Conservation (phyloP, 202 grass and related monocot genomes). For the Cymbopogon flexuosus region DNA sequence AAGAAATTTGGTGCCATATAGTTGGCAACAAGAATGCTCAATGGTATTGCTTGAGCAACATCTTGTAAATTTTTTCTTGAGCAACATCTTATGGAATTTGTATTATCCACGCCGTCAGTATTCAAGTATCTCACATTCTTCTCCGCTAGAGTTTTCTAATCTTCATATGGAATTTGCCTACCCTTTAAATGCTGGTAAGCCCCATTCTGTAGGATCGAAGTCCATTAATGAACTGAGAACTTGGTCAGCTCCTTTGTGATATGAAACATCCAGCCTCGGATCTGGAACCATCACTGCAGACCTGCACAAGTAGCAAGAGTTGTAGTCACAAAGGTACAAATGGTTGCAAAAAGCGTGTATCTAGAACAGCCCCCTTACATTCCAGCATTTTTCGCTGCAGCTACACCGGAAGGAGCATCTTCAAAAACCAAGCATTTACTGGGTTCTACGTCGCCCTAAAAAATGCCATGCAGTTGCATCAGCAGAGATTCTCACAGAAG, state of each 20-base stretch:
- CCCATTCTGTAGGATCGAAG: constrained; percentile 67
- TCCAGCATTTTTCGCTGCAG: constrained; percentile 82
- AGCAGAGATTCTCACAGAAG: constrained; percentile 3
- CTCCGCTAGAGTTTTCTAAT: neutral
- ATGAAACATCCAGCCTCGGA: constrained; percentile 63
- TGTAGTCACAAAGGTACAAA: neutral
- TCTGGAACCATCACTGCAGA: constrained; percentile 81
- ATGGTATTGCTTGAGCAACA: neutral
- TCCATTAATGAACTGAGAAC: constrained; percentile 69
- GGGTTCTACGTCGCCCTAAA: constrained; percentile 63
- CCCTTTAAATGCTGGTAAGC: constrained; percentile 64
- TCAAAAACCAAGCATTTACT: constrained; percentile 83
- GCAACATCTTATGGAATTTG: neutral
- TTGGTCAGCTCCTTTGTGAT: constrained; percentile 87
- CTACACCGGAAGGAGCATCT: constrained; percentile 85
- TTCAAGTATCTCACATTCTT: neutral
- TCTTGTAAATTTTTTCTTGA: too few species aligned
- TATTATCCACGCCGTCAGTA: neutral
- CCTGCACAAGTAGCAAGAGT: constrained; percentile 42
- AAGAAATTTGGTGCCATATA: neutral
- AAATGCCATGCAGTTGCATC: constrained; percentile 24
- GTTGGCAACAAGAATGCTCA: neutral
- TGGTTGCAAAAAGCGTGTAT: neutral
- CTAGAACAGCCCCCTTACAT: constrained; percentile 58
- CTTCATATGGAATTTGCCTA: neutral